These are phyloP conservation scores for Boletus rubroflammeus DNA, from an alignment of 768 basidiomycete species.

Conservation along the genomic window DNA sequence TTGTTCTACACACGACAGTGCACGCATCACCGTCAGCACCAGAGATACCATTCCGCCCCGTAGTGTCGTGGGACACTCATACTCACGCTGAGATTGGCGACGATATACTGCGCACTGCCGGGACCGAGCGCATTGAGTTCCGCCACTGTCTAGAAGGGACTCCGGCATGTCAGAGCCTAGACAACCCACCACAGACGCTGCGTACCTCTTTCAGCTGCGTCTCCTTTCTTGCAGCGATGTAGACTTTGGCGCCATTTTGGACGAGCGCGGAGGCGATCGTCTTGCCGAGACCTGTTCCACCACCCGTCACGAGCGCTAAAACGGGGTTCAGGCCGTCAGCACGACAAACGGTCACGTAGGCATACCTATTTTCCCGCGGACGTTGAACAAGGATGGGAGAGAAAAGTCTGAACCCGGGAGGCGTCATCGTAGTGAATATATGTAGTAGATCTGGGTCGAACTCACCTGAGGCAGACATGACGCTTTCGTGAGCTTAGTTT, in stretches of 20 bases:
- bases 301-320: constrained; percentile 76
- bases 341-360: neutral
- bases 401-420: constrained; percentile 42
- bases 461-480: constrained; percentile 18
- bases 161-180: neutral
- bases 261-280: constrained; percentile 83
- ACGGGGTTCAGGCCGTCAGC: neutral
- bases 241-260: constrained; percentile 84
- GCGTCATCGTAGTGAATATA: neutral
- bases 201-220: constrained; percentile 68
- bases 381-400: constrained; percentile 54
- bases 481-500: neutral
- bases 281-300: constrained; percentile 78
- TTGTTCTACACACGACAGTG: constrained; percentile 49
- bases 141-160: constrained; percentile 40
- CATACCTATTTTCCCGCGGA: constrained; percentile 66
- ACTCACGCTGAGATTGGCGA: constrained; percentile 70
- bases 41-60: neutral
- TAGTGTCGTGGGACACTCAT: constrained; percentile 35
- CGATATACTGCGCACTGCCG: constrained; percentile 67
- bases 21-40: neutral
- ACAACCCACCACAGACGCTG: constrained; percentile 37
- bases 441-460: neutral
- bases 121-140: constrained; percentile 59
- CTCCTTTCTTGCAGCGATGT: constrained; percentile 86